phyloP scores from a whole-genome alignment of 768 basidiomycete species.

The Boletus insuetus region DNA sequence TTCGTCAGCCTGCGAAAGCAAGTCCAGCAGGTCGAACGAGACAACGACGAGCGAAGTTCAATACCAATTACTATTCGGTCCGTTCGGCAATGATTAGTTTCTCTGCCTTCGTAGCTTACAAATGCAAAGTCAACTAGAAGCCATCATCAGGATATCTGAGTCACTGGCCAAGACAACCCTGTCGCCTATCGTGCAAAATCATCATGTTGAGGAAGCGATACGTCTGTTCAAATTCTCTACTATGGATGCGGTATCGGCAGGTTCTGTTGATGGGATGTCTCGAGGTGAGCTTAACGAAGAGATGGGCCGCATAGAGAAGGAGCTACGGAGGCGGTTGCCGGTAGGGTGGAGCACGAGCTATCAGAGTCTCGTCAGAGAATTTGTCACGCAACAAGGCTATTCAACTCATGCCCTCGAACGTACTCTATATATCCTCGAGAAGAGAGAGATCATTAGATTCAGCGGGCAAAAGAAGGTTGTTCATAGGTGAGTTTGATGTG shows the following conservation, averaged over 20 bases:
- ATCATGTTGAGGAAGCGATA: slow-evolving; percentile 98
- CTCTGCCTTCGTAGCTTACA: neutral
- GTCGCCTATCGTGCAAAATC: slow-evolving; percentile 78
- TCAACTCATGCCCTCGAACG: slow-evolving; percentile 88
- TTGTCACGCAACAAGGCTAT: slow-evolving; percentile 90
- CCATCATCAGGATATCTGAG: slow-evolving; percentile 98
- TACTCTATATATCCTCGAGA: slow-evolving; percentile 89
- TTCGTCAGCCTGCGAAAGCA: slow-evolving; percentile 92
- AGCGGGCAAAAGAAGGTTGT: slow-evolving; percentile 53
- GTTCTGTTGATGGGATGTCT: slow-evolving; percentile 89
- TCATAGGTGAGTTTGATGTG: slow-evolving; percentile 35
- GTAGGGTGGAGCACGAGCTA: slow-evolving; percentile 98
- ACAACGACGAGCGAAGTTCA: slow-evolving; percentile 96
- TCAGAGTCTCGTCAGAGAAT: slow-evolving; percentile 88
- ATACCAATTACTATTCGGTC: slow-evolving; percentile 98
- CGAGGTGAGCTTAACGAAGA: slow-evolving; percentile 92
- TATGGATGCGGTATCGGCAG: slow-evolving; percentile 97
- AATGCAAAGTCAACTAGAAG: slow-evolving; percentile 80
- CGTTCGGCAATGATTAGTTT: slow-evolving; percentile 23
- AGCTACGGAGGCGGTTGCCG: slow-evolving; percentile 76
- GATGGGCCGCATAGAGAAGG: slow-evolving; percentile 86
- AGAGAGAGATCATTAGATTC: slow-evolving; percentile 92
- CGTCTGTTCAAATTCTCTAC: slow-evolving; percentile 98
- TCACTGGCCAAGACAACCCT: slow-evolving; percentile 93
- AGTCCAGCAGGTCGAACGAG: slow-evolving; percentile 92